These are phyloP conservation scores for Eucalyptus urophylla DNA, from an alignment of 345 rosid genomes.

Conservation along the genomic window DNA sequence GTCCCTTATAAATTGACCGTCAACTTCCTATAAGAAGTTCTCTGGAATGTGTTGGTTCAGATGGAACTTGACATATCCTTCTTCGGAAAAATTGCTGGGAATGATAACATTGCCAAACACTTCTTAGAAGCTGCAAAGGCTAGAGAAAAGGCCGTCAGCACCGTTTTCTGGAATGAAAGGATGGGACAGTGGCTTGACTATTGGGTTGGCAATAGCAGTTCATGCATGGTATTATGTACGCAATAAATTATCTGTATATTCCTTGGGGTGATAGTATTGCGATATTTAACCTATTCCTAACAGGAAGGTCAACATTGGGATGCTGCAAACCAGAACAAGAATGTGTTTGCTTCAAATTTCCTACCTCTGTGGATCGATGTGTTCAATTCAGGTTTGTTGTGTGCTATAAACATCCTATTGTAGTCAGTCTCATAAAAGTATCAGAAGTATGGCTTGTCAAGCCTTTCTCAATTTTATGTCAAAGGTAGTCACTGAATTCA, in stretches of 20 bases:
- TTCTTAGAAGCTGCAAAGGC: constrained; percentile 48
- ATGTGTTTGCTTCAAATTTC: constrained; percentile 69
- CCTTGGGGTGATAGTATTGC: neutral
- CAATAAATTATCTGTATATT: neutral
- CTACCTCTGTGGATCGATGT: constrained; percentile 65
- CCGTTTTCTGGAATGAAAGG: constrained; percentile 58
- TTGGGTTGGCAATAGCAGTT: constrained; percentile 24
- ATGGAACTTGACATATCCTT: constrained; percentile 84
- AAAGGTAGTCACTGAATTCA: neutral
- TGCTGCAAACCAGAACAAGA: constrained; percentile 49
- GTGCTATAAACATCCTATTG: neutral
- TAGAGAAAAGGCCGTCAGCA: constrained; percentile 39
- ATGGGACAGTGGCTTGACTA: constrained; percentile 92
- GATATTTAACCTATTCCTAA: neutral
- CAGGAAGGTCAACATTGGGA: constrained; percentile 55
- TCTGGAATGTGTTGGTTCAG: constrained; percentile 17
- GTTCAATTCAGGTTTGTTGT: constrained; percentile 58
- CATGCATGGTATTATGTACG: neutral
- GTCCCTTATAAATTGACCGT: neutral
- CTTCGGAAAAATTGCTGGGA: constrained; percentile 47
- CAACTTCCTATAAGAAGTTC: neutral
- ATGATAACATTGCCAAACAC: constrained; percentile 15
- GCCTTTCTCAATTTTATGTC: neutral
- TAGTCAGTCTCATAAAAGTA: neutral
- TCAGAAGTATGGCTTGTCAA: neutral